These are phyloP conservation scores for Ascoidea tarda DNA, from an alignment of 805 yeast genomes.

Conservation along the genomic window DNA sequence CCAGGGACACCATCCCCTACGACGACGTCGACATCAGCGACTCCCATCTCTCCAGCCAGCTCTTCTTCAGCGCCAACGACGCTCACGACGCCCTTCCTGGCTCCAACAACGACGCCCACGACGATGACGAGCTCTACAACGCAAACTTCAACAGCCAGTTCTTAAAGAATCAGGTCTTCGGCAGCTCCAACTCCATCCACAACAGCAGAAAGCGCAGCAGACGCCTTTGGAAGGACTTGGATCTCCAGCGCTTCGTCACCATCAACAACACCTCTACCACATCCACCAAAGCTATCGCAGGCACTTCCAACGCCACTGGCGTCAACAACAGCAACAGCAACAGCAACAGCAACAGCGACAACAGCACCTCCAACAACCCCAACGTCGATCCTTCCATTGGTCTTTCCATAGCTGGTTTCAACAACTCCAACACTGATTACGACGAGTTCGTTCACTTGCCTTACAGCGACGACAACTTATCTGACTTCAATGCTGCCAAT, in stretches of 20 bases:
- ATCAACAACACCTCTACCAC: slow-evolving; percentile 9
- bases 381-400: background rate
- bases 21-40: slow-evolving; percentile 15
- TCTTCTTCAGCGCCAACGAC: slow-evolving; percentile 4
- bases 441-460: background rate
- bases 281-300: background rate
- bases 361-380: background rate
- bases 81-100: background rate
- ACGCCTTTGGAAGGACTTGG: slow-evolving; percentile 16
- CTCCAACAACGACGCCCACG: background rate
- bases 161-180: slow-evolving; percentile 13
- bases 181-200: slow-evolving; percentile 7
- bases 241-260: slow-evolving; percentile 12
- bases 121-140: slow-evolving; percentile 4
- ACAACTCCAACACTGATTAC: background rate
- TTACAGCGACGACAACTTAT: background rate
- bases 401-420: background rate
- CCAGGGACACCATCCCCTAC: slow-evolving; percentile 15
- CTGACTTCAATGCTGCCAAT: background rate
- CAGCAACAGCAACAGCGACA: background rate
- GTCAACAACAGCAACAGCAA: background rate
- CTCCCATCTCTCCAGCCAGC: background rate
- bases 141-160: slow-evolving; percentile 8
- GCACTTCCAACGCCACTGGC: background rate
- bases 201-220: slow-evolving; percentile 11